Base-by-base conservation (phyloP, 208 protist genomes). In the Leishmania martiniquensis region DNA sequence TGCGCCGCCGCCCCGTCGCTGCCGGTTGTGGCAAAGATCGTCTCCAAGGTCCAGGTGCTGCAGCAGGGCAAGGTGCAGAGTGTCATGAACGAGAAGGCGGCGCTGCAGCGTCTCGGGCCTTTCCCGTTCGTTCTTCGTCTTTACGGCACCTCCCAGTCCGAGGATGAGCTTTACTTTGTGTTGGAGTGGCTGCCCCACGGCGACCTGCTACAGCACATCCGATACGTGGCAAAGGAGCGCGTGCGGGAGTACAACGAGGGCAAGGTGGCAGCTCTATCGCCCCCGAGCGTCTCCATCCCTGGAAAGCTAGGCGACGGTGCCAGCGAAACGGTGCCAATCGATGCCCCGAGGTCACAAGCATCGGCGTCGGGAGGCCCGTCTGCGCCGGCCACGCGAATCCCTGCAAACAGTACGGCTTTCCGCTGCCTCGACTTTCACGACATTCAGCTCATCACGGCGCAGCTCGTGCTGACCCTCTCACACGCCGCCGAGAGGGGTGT, bases 141-240 rank as follows among this genome's bases (percentile, higher is more conserved):
- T 55, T 92, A 93, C 82, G 91, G 93, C 76, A 97, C 96, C n/a
- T 79, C 81, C 6, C 96, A 98, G 81, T 93, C 91, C 2, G 89
- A 90, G 60, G 94, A 98, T 68, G 93, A 98, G 80, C 84, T 98
- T 34, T 98, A 97, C 85, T 97, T 94, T 77, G 94, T 99, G 37
- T 80, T 99, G 73, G 97, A 99, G 86, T 95, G 89, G 68, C 89
- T 99, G 2, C 93, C 97, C 52, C 87, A 98, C 54, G 98, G 98
- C 32, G 97, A 99, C 75, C 80, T 99, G 15, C 82, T 98, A 29
- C 87, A 97, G 82, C 93, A 97, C 81, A 96, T 97, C 42, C 86
- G 92, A 29, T 83, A 82, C 7, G 73, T 77, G 22, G 76, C 80
- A 37, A 42, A 73, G 15, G 59, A 90, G 45, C 85, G 90, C 5